These are phyloP conservation scores for Diaporthe amygdali DNA, from an alignment of 2,329 filamentous ascomycete species.

Conservation along the genomic window DNA sequence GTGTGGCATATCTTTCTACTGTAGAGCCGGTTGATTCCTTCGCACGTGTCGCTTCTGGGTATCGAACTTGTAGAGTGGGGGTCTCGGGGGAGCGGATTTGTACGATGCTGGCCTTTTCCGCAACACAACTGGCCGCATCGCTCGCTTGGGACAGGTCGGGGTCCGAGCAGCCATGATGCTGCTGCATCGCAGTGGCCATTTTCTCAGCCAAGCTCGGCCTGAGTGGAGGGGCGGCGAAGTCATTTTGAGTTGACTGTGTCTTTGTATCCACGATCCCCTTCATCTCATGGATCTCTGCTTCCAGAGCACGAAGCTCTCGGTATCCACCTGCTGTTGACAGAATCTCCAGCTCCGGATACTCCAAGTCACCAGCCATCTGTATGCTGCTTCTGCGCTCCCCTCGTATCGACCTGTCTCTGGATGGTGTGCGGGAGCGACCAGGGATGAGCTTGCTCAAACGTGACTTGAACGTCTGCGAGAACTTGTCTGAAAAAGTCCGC, in stretches of 20 bases:
- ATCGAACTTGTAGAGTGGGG: not conserved
- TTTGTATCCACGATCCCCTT: conserved; percentile 17
- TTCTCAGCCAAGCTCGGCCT: conserved; percentile 6
- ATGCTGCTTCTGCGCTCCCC: conserved; percentile 24
- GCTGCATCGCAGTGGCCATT: not conserved
- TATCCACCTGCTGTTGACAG: conserved; percentile 27
- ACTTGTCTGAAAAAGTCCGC: conserved; percentile 35
- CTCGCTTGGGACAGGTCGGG: not conserved
- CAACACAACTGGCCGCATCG: not conserved
- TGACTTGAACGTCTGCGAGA: conserved; percentile 37
- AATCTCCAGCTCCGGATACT: conserved; percentile 32
- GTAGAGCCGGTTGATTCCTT: conserved; percentile 15
- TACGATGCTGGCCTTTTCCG: not conserved
- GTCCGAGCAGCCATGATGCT: conserved; percentile 13
- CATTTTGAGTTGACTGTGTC: not conserved
- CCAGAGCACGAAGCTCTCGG: conserved; percentile 28
- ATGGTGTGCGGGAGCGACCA: conserved; percentile 17
- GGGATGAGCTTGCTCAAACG: conserved; percentile 34
- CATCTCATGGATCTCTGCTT: conserved; percentile 29
- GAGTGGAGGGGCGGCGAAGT: not conserved
- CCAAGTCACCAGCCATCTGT: conserved; percentile 23
- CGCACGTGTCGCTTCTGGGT: not conserved
- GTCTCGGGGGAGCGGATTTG: not conserved
- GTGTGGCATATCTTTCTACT: conserved; percentile 21
- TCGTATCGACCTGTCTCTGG: conserved; percentile 14